These are phyloP conservation scores for Rhizopus stolonifer DNA, from an alignment of 371 early-diverging fungal genomes.

Conservation along the genomic window DNA sequence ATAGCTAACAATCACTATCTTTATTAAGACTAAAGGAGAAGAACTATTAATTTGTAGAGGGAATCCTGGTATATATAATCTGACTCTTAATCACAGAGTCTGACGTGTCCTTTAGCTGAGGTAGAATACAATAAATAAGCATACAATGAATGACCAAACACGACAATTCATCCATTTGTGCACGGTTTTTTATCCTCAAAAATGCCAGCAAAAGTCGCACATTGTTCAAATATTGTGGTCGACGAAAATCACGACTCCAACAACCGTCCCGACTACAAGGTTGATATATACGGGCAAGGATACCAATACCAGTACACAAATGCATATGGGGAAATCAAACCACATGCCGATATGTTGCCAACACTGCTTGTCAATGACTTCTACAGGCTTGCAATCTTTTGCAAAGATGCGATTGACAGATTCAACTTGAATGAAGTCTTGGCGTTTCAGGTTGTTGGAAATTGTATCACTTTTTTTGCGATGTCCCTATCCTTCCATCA, in stretches of 20 bases:
- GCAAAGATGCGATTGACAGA: slow-evolving; percentile 7
- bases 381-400: slow-evolving; percentile 6
- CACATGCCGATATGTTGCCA: slow-evolving; percentile 3
- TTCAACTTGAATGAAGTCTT: slow-evolving; percentile 9
- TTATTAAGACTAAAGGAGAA: too few relatives aligned
- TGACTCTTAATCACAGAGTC: too few relatives aligned
- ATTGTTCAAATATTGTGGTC: slow-evolving; percentile 7
- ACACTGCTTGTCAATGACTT: slow-evolving; percentile 10
- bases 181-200: slow-evolving; percentile 10
- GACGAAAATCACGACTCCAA: slow-evolving; percentile 1
- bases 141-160: too few relatives aligned
- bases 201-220: slow-evolving; percentile 10
- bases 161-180: slow-evolving; percentile 18
- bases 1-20: too few relatives aligned
- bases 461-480: slow-evolving; percentile 11
- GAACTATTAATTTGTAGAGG: too few relatives aligned
- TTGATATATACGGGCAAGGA: slow-evolving; percentile 3
- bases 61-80: too few relatives aligned
- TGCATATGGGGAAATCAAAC: slow-evolving; percentile 8
- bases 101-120: too few relatives aligned
- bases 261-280: slow-evolving; percentile 11
- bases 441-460: slow-evolving; percentile 9
- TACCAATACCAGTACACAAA: slow-evolving; percentile 12
- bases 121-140: too few relatives aligned
- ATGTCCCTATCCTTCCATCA: slow-evolving; percentile 5